phyloP scores from a whole-genome alignment of 1,284 basidiomycete genomes.

The Naganishia cerealis region DNA sequence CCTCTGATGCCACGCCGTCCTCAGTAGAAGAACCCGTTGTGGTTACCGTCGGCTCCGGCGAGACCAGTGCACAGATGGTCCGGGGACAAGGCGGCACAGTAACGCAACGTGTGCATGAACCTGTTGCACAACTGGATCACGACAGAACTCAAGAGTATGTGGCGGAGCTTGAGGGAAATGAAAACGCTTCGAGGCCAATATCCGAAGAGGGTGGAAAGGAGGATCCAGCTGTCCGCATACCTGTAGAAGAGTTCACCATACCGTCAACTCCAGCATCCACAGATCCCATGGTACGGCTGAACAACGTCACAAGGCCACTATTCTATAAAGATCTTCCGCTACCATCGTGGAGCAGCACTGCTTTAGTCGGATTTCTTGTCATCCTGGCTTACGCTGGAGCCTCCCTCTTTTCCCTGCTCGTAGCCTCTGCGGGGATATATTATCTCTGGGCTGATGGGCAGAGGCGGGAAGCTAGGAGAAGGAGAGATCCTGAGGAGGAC shows the following conservation, averaged over 20 bases:
- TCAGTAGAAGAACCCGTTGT: background rate
- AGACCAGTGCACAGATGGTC: background rate
- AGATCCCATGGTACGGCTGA: background rate
- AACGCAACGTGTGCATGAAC: background rate
- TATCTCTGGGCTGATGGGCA: conserved; percentile 33
- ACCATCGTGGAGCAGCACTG: background rate
- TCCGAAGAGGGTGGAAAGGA: background rate
- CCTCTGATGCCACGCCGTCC: background rate
- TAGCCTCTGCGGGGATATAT: conserved; percentile 11
- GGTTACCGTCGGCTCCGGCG: background rate
- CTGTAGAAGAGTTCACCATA: background rate
- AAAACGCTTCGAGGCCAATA: background rate
- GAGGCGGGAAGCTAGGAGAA: conserved; percentile 12
- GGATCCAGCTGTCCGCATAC: background rate
- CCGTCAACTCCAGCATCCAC: background rate
- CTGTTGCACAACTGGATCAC: background rate
- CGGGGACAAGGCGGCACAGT: background rate
- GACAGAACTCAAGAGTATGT: background rate
- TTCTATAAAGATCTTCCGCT: background rate
- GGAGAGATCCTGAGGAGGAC: conserved; percentile 22
- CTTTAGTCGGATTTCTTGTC: conserved; percentile 21
- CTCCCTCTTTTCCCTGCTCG: conserved; percentile 8
- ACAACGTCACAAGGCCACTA: background rate
- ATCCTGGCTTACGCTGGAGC: conserved; percentile 25
- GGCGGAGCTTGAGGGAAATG: conserved; percentile 9